phyloP scores from a whole-genome alignment of 306 rosid genomes.

The Trifolium dubium region DNA sequence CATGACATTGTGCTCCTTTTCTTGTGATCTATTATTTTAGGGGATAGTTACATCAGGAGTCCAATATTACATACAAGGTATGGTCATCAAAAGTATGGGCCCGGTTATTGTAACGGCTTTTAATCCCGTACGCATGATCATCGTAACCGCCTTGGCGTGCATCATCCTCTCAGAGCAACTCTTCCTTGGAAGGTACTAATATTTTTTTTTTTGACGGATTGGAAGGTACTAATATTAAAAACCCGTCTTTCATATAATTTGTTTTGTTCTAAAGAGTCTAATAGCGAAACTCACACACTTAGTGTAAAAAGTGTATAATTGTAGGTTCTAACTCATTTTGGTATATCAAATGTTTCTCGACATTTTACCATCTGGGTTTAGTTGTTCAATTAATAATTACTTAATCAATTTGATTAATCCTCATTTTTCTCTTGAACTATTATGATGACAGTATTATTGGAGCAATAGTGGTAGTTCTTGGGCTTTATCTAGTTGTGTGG shows the following conservation, averaged over 20 bases:
- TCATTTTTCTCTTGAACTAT: background rate
- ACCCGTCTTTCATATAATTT: too few species aligned
- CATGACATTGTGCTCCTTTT: too few species aligned
- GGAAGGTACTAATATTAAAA: conserved; percentile 59
- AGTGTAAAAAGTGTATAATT: too few species aligned
- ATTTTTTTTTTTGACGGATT: too few species aligned
- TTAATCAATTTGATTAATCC: background rate
- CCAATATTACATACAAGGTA: conserved; percentile 73
- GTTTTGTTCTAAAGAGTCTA: background rate
- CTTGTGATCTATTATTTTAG: conserved; percentile 29
- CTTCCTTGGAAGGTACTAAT: conserved; percentile 66
- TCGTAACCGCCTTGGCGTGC: conserved; percentile 57
- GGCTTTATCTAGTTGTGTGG: conserved; percentile 55
- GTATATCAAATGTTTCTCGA: too few species aligned
- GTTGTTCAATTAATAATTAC: background rate
- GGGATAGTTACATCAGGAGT: conserved; percentile 75
- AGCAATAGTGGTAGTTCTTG: conserved; percentile 48
- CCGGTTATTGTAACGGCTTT: conserved; percentile 86
- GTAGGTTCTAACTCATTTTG: too few species aligned
- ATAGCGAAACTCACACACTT: background rate
- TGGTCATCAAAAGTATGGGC: conserved; percentile 67
- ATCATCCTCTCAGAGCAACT: conserved; percentile 67
- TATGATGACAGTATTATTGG: conserved; percentile 44
- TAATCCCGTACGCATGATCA: conserved; percentile 76
- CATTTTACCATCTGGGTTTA: too few species aligned